Evolutionary conservation across 2,329 filamentous ascomycete species (phyloP).

Genomic region (Colletotrichum salicis): DNA sequence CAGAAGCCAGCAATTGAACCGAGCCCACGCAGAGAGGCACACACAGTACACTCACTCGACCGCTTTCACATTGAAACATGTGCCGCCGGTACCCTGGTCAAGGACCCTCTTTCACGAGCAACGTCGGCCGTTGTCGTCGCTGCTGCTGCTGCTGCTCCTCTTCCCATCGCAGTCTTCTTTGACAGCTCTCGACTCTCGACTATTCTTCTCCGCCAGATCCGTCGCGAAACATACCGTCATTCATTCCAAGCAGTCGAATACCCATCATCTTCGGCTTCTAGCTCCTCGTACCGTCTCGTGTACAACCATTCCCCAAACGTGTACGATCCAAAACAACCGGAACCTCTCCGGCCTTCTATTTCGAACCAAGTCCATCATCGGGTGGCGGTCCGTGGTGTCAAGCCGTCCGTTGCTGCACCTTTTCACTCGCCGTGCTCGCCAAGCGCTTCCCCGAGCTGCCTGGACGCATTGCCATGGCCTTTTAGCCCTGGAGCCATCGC

Average conservation of each 20-base stretch:
- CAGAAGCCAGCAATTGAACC: constrained; percentile 33
- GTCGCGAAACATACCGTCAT: constrained; percentile 8
- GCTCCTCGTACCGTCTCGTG: not conserved
- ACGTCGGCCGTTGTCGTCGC: constrained; percentile 7
- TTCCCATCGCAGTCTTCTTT: constrained; percentile 3
- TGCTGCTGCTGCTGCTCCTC: not conserved
- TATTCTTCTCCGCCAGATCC: not conserved
- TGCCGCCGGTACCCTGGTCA: constrained; percentile 26
- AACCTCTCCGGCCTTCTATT: not conserved
- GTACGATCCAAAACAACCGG: not conserved
- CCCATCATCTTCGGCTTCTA: not conserved
- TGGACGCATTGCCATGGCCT: constrained; percentile 19
- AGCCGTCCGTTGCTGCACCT: not conserved
- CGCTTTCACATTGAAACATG: constrained; percentile 32
- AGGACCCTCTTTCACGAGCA: constrained; percentile 13
- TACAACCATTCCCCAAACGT: not conserved
- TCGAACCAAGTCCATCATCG: constrained; percentile 9
- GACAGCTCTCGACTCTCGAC: not conserved
- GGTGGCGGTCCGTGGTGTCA: constrained; percentile 25
- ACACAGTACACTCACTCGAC: not conserved
- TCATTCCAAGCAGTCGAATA: not conserved
- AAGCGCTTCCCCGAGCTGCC: constrained; percentile 18
- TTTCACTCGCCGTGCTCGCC: not conserved
- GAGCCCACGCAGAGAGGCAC: constrained; percentile 16
- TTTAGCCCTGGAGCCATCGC: constrained; percentile 22